Conservation (phyloP, 2,329 filamentous ascomycete genomes). For the Colletotrichum higginsianum region DNA sequence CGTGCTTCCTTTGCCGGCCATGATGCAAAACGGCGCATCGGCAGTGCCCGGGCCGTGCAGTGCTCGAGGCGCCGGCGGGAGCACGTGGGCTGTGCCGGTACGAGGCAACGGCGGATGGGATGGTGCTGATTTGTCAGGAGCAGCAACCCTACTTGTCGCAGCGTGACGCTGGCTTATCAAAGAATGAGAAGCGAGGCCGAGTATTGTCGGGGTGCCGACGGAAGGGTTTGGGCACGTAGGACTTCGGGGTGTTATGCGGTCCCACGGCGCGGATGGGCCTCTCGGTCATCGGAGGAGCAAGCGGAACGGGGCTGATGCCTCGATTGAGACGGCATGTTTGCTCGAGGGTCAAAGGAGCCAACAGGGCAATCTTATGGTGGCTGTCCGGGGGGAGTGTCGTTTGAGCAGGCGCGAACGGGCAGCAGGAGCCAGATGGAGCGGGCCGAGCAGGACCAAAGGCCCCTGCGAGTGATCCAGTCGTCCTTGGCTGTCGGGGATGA, state of each 20-base stretch:
- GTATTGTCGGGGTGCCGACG: background rate
- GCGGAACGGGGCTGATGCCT: constrained; percentile 25
- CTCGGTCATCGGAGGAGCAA: constrained; percentile 18
- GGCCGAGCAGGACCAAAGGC: constrained; percentile 12
- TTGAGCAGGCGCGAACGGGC: constrained; percentile 18
- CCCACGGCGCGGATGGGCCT: background rate
- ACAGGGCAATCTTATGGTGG: background rate
- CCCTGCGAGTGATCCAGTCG: background rate
- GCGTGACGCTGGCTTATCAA: constrained; percentile 1
- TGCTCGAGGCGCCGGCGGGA: background rate
- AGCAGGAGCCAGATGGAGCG: constrained; percentile 11
- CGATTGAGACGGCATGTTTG: constrained; percentile 25
- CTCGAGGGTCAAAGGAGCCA: constrained; percentile 4
- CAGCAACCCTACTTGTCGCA: background rate
- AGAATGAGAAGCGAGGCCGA: constrained; percentile 3
- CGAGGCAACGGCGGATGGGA: background rate
- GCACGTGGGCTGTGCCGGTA: background rate
- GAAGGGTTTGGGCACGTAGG: constrained; percentile 1
- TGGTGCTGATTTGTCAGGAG: background rate
- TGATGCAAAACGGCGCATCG: background rate
- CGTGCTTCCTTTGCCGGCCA: no score
- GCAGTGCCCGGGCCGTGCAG: background rate
- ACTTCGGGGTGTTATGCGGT: background rate
- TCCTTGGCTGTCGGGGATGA: constrained; percentile 2
- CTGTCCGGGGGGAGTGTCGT: constrained; percentile 4